These are phyloP conservation scores for Trichoderma afroharzianum DNA, from an alignment of 2,329 filamentous ascomycete genomes.

Conservation along the genomic window DNA sequence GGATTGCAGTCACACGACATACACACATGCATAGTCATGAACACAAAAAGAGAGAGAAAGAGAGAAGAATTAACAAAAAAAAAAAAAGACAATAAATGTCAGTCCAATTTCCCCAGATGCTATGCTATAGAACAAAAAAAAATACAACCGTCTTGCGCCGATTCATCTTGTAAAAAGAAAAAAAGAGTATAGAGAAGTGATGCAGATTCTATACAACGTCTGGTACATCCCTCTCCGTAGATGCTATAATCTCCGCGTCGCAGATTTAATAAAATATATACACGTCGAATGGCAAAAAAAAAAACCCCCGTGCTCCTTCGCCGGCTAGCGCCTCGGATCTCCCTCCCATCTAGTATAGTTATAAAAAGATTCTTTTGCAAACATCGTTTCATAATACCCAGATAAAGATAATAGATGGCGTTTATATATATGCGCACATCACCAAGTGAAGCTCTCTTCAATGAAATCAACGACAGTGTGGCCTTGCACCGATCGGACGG, in stretches of 20 bases:
- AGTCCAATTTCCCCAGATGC: conserved; percentile 13
- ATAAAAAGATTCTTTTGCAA: background rate
- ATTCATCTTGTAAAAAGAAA: background rate
- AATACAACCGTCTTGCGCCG: conserved; percentile 1
- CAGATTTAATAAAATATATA: conserved; percentile 27
- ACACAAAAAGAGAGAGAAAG: background rate
- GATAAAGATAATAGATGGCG: background rate
- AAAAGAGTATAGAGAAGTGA: background rate
- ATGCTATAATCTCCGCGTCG: conserved; percentile 22
- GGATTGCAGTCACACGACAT: background rate
- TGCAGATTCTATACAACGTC: conserved; percentile 18
- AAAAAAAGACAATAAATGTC: background rate
- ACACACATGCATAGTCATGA: background rate
- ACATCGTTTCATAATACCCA: conserved; percentile 8
- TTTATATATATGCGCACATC: conserved; percentile 19
- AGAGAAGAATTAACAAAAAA: background rate
- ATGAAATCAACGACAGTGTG: conserved; percentile 67
- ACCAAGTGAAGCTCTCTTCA: conserved; percentile 74
- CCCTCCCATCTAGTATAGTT: conserved; percentile 14
- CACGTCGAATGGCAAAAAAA: conserved; percentile 25
- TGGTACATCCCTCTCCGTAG: conserved; percentile 13
- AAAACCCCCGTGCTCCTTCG: background rate
- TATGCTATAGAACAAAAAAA: conserved; percentile 14
- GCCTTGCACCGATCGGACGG: conserved; percentile 61
- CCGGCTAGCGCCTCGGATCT: background rate